A percentile compares a stretch with the other conserved stretches of the same genome.
phyloP scores from a whole-genome alignment of 2,329 filamentous ascomycete species.

The Raffaelea ambrosiae region DNA sequence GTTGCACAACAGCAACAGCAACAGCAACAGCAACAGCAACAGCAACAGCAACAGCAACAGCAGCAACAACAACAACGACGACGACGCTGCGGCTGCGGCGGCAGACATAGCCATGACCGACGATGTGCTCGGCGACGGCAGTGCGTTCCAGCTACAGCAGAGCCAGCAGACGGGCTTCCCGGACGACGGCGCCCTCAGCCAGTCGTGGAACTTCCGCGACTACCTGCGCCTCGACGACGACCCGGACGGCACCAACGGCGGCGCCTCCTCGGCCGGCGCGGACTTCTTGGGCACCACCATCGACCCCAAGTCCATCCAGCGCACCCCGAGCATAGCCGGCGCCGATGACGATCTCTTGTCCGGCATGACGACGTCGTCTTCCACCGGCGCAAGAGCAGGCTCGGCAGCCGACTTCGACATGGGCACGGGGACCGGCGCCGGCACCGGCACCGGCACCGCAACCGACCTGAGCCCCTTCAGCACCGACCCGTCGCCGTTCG shows the following conservation, averaged over 20 bases:
- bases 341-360: conserved; percentile 12
- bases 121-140: not conserved
- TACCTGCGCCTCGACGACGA: conserved; percentile 31
- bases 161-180: not conserved
- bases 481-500: conserved; percentile 15
- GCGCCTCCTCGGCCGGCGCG: conserved; percentile 8
- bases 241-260: conserved; percentile 24
- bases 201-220: conserved; percentile 29
- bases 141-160: not conserved
- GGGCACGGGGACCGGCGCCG: not conserved
- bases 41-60: not conserved
- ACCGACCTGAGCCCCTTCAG: conserved; percentile 11
- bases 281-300: conserved; percentile 21
- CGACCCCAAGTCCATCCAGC: conserved; percentile 23
- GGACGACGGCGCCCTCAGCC: not conserved
- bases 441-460: not conserved
- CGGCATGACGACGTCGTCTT: conserved; percentile 7
- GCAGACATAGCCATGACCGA: not conserved
- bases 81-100: not conserved
- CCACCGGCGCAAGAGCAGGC: not conserved
- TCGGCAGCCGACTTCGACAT: not conserved
- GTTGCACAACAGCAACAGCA: no score
- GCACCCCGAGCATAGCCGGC: conserved; percentile 3
- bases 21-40: not conserved
- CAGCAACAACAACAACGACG: not conserved